Conservation (phyloP, 2,329 filamentous ascomycete genomes). For the Alternaria metachromatica region DNA sequence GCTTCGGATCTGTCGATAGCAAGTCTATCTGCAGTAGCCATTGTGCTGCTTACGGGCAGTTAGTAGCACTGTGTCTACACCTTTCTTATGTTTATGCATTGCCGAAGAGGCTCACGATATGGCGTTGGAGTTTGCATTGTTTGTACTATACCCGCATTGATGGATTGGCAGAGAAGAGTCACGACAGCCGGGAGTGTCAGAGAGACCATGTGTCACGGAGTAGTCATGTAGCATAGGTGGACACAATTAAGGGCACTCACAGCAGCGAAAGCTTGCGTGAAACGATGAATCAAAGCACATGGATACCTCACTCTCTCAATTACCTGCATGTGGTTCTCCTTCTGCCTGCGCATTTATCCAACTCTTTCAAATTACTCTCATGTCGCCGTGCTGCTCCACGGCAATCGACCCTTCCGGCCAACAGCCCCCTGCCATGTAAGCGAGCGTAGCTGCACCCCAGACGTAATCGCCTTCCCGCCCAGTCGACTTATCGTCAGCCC, state of each 20-base stretch:
- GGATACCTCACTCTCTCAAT: background rate
- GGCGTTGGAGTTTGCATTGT: slow-evolving; percentile 23
- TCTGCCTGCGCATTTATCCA: background rate
- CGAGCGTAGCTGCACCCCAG: slow-evolving; percentile 27
- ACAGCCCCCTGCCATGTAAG: slow-evolving; percentile 12
- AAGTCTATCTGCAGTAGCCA: slow-evolving; percentile 19
- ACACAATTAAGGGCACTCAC: background rate
- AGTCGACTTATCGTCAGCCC: slow-evolving; percentile 5
- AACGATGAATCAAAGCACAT: slow-evolving; percentile 1
- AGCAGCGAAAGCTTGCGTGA: background rate
- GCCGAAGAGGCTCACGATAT: slow-evolving; percentile 18
- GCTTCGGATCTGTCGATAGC: slow-evolving; percentile 5
- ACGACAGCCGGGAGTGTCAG: background rate
- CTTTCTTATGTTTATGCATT: slow-evolving; percentile 13
- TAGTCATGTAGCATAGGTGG: background rate
- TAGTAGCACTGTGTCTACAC: background rate
- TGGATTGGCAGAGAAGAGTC: background rate
- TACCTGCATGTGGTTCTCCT: background rate
- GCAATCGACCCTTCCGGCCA: slow-evolving; percentile 2
- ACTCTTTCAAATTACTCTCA: background rate
- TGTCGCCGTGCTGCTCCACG: background rate
- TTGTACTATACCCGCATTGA: slow-evolving; percentile 37
- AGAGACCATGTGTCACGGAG: background rate
- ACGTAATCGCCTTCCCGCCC: slow-evolving; percentile 27
- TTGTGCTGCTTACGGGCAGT: slow-evolving; percentile 15